Base-by-base conservation (phyloP, 2,329 filamentous ascomycete genomes). In the Colletotrichum kahawae region DNA sequence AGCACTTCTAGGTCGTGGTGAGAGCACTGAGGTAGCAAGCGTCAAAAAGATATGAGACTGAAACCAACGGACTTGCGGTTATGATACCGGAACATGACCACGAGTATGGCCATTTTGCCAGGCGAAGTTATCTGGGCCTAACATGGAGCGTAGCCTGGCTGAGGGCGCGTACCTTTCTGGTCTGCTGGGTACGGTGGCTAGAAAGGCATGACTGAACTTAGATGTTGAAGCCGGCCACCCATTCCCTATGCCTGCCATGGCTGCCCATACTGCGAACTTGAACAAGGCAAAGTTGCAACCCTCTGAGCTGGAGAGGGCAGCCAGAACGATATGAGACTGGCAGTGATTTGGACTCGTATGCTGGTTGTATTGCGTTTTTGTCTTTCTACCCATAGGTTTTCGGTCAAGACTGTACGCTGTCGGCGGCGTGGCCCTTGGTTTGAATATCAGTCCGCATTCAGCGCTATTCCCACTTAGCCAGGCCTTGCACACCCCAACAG, bases 401-500 rank as follows among this genome's bases (percentile, higher is more conserved):
- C 38, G 18, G 18, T 48, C 38, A 48, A 48, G 38, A 48, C 38
- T n/a, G 38, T 48, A 48, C 38, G 38, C 38, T n/a, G 18, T 48
- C 38, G n/a, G 38, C 38, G 38, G 29, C 34, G 10, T 18, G 29
- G 21, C 12, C 60, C 31, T 64, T 7, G 21, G 24, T 24, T 62
- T 8, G 31, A 33, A 33, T 62, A 12, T 36, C 59, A 21, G 29
- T 21, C 21, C 21, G 69, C 59, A 74, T 81, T 10, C 38, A n/a
- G 18, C 18, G 38, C 38, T n/a, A 48, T 48, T 48, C n/a, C 38
- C 9, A 48, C 38, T 48, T 48, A 48, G 38, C 63, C 85, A 43
- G 92, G 93, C 63, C 90, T 87, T 79, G 88, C 91, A 79, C 86
- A 89, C 48, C 90, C 91, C 76, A 95, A 89, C 62, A 95, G 80